Conservation (phyloP, 441 rosid genomes). For the Corymbia citriodora region DNA sequence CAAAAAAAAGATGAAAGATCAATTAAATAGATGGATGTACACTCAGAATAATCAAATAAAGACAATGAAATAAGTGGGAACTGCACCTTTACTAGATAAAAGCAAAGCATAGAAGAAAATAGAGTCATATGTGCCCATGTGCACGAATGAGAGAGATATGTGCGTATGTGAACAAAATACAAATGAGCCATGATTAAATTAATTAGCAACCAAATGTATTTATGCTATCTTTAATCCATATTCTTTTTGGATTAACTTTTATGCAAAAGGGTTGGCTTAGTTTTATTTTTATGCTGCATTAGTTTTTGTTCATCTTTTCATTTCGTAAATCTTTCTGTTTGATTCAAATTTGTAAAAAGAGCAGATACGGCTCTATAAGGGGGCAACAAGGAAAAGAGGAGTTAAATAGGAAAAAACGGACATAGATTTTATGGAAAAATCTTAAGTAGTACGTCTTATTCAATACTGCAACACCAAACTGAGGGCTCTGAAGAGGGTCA, state of each 20-base stretch:
- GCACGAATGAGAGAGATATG: not conserved
- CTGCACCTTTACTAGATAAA: not conserved
- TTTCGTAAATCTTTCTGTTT: not conserved
- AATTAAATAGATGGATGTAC: not conserved
- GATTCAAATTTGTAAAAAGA: not conserved
- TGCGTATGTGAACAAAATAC: not conserved
- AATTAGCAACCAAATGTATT: not conserved
- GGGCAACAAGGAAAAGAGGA: no score
- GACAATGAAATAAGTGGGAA: not conserved
- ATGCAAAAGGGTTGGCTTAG: not conserved
- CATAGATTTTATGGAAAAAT: no score
- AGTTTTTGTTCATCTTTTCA: not conserved
- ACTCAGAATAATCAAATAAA: not conserved
- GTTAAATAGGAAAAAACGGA: no score
- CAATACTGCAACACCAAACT: no score
- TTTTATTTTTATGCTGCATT: not conserved
- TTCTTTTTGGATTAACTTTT: not conserved
- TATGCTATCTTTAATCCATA: not conserved
- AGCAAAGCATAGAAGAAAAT: no score
- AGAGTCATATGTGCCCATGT: no score
- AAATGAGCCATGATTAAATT: not conserved
- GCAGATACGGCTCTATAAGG: no score
- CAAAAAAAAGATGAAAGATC: not conserved
- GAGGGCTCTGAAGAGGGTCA: no score
- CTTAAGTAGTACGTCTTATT: no score